Conservation (phyloP, 139 green algal species). For the Chlorella sp. region DNA sequence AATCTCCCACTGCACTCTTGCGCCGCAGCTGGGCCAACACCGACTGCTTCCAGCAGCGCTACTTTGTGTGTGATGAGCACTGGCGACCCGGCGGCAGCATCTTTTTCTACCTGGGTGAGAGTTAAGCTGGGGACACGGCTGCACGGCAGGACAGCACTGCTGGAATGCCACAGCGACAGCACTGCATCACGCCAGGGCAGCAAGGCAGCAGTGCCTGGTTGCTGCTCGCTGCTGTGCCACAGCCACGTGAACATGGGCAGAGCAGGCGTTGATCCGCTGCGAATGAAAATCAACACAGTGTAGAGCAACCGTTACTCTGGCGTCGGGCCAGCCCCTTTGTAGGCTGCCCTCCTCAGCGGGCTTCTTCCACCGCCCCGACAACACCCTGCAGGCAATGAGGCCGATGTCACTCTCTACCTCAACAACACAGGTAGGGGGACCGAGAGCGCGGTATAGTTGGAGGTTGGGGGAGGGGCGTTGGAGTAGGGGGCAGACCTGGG, state of each 20-base stretch:
- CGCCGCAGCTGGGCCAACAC: slow-evolving; percentile 11
- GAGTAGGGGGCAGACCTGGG: neutral
- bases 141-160: too few relatives aligned
- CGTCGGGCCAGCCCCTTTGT: too few relatives aligned
- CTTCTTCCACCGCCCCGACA: neutral
- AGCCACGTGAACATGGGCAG: neutral
- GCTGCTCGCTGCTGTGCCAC: neutral
- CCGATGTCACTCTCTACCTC: slow-evolving; percentile 74
- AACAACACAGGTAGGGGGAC: slow-evolving; percentile 54
- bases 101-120: slow-evolving; percentile 93
- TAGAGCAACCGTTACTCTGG: too few relatives aligned
- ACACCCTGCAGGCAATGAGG: slow-evolving; percentile 3
- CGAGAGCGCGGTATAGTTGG: too few relatives aligned
- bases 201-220: neutral
- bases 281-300: too few relatives aligned
- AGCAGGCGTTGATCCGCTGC: neutral
- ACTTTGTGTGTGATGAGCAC: slow-evolving; percentile 80
- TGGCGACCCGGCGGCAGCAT: slow-evolving; percentile 73
- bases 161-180: too few relatives aligned
- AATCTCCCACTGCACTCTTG: neutral
- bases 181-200: too few relatives aligned
- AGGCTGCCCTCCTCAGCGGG: too few relatives aligned
- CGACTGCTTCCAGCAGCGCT: slow-evolving; percentile 77
- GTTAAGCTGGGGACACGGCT: slow-evolving; percentile 37
- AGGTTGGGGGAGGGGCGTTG: neutral